Base-by-base conservation (phyloP, 768 basidiomycete species). In the Pisolithus albus region DNA sequence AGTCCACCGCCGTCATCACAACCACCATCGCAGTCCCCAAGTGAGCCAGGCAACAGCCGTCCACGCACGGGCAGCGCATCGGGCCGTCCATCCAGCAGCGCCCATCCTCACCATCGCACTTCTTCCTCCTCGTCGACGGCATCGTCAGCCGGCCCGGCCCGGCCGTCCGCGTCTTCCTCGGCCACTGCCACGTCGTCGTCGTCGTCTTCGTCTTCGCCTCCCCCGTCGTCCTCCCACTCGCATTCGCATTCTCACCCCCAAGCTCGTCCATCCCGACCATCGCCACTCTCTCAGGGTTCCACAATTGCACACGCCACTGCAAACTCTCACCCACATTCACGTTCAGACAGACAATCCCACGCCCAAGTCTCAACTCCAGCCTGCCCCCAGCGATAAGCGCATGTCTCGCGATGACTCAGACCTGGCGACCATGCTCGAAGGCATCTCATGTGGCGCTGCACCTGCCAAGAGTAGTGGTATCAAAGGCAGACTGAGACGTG, bases 371-470 rank as follows among this genome's bases (percentile, higher is more conserved):
- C 56, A 69, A 32, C 65, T 59, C 34, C 78, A 70, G 51, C 79
- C 76, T 53, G 76, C 80, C 8, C 80, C 81, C 24, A 68, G 80
- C 3, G 86, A 88, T 65, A 81, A 84, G 60, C 81, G 87, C 48
- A 85, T 86, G 79, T 88, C 87, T 19, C 78, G 79, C 53, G 84
- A 87, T 67, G 86, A 88, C 60, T 84, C 80, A 52, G 84, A 87
- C 68, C 72, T 86, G 26, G 78, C 75, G 1, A 71, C 80, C 43
- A 76, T 83, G 71, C 62, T 69, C 23, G 74, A 72, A 51, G 69
- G 66, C 36, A 59, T 66, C 2, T 66, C 74, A 18, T 67, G 75
- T 30, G 54, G 52, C 0, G 64, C 64, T 24, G 60, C 61, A 4
- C 52, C 61, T 57, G 74, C 75, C 59, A 79, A 84, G 51, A 76